Evolutionary conservation across 495 filamentous ascomycete genomes (phyloP).

Genomic region (Neurospora sp.): DNA sequence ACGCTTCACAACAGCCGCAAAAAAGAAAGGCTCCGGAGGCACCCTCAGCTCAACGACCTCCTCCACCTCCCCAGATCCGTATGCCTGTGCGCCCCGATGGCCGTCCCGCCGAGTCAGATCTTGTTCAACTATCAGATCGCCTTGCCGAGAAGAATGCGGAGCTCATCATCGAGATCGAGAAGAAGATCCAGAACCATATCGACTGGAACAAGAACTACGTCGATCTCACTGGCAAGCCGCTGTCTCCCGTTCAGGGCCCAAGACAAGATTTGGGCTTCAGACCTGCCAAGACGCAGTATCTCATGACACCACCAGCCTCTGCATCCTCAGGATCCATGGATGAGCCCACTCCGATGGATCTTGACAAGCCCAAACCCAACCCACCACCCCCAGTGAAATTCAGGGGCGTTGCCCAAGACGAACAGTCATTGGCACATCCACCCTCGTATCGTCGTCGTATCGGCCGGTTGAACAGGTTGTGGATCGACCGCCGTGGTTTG

Average conservation of each 20-base stretch:
- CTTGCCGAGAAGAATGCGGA: constrained; percentile 74
- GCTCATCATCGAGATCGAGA: constrained; percentile 65
- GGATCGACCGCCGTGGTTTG: constrained; percentile 65
- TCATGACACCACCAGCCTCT: constrained; percentile 80
- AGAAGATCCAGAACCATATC: constrained; percentile 69
- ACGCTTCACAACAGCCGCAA: constrained; percentile 38
- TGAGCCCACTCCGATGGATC: constrained; percentile 28
- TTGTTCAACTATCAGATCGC: constrained; percentile 63
- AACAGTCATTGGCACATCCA: constrained; percentile 48
- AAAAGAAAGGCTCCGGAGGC: constrained; percentile 58
- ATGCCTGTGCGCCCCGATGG: constrained; percentile 63
- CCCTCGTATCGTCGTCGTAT: constrained; percentile 60
- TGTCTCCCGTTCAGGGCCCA: constrained; percentile 61
- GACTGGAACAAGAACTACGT: constrained; percentile 79
- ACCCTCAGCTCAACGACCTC: constrained; percentile 43
- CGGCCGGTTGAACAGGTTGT: constrained; percentile 67
- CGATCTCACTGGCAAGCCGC: constrained; percentile 71
- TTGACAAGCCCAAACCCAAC: constrained; percentile 22
- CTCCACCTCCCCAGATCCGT: constrained; percentile 44
- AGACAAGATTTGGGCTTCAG: constrained; percentile 50
- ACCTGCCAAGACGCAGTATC: constrained; percentile 68
- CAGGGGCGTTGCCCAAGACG: constrained; percentile 22
- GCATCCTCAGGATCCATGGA: constrained; percentile 54
- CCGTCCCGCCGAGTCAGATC: constrained; percentile 60
- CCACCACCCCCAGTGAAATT: constrained; percentile 21